These are phyloP conservation scores for Neopestalotiopsis clavispora DNA, from an alignment of 2,329 filamentous ascomycete genomes.

Conservation along the genomic window DNA sequence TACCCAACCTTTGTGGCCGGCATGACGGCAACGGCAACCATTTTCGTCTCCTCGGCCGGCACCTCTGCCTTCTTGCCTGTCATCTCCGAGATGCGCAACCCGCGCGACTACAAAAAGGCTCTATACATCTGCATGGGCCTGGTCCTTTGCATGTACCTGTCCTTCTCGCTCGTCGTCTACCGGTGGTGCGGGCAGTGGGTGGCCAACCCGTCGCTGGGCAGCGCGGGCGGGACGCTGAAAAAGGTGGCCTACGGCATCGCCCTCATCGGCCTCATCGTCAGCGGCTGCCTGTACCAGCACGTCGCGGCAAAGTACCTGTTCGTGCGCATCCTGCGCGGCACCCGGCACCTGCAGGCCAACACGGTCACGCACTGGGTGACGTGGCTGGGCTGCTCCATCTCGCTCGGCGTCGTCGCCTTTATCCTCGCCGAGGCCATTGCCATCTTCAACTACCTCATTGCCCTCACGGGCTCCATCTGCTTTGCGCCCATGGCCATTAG, in stretches of 20 bases:
- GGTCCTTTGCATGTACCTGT: conserved; percentile 51
- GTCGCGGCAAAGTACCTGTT: conserved; percentile 39
- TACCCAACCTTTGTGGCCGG: conserved; percentile 61
- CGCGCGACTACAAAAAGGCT: conserved; percentile 62
- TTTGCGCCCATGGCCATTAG: conserved; percentile 23
- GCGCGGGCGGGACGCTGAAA: conserved; percentile 63
- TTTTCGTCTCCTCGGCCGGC: conserved; percentile 63
- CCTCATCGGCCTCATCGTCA: conserved; percentile 57
- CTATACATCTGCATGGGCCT: conserved; percentile 51
- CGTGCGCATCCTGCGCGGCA: conserved; percentile 36
- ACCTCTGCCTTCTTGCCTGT: conserved; percentile 66
- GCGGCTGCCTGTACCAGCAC: conserved; percentile 35
- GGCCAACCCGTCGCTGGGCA: conserved; percentile 64
- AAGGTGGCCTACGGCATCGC: conserved; percentile 66
- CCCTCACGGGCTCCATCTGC: conserved; percentile 21
- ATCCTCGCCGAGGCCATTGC: conserved; percentile 22
- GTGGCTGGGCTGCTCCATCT: conserved; percentile 34
- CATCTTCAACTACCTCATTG: conserved; percentile 22
- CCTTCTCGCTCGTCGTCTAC: conserved; percentile 65
- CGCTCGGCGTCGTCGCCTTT: conserved; percentile 21
- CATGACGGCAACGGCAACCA: conserved; percentile 60
- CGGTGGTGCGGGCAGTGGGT: conserved; percentile 67
- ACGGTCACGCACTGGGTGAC: conserved; percentile 34
- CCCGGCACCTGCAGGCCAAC: conserved; percentile 36
- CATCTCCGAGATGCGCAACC: conserved; percentile 66